These are phyloP conservation scores for Hericium alpestre DNA, from an alignment of 768 basidiomycete species.

Conservation along the genomic window DNA sequence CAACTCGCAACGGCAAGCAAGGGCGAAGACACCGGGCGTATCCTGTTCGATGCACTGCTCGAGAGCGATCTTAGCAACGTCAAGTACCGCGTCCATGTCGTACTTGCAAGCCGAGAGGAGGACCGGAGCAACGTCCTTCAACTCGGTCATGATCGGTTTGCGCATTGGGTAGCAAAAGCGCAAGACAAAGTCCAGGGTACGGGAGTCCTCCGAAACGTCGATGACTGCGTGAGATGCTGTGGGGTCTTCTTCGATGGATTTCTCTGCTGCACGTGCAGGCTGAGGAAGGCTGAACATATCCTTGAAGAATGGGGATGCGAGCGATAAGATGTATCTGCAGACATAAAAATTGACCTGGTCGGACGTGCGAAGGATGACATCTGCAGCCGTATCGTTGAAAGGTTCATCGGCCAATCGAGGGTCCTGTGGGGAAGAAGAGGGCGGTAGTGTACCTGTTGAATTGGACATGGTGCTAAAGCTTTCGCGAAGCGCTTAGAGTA, in stretches of 20 bases:
- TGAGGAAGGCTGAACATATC: neutral
- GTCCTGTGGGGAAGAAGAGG: neutral
- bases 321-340: neutral
- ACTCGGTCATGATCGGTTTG: neutral
- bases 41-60: neutral
- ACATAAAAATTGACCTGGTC: neutral
- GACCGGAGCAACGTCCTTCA: neutral
- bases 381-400: neutral
- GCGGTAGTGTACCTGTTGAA: neutral
- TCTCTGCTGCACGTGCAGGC: neutral
- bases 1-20: neutral
- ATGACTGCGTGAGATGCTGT: neutral
- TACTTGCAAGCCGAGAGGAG: neutral
- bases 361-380: neutral
- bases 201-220: neutral
- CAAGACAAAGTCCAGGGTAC: neutral
- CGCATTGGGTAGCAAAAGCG: neutral
- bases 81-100: neutral
- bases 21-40: neutral
- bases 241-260: neutral
- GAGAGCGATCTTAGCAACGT: neutral
- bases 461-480: neutral
- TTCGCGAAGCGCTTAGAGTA: neutral
- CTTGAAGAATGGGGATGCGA: neutral
- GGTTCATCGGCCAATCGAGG: neutral